A percentile compares a stretch with the other conserved stretches of the same genome.
These are phyloP conservation scores for Arachis monticola DNA, from an alignment of 331 rosid genomes.

Conservation along the genomic window DNA sequence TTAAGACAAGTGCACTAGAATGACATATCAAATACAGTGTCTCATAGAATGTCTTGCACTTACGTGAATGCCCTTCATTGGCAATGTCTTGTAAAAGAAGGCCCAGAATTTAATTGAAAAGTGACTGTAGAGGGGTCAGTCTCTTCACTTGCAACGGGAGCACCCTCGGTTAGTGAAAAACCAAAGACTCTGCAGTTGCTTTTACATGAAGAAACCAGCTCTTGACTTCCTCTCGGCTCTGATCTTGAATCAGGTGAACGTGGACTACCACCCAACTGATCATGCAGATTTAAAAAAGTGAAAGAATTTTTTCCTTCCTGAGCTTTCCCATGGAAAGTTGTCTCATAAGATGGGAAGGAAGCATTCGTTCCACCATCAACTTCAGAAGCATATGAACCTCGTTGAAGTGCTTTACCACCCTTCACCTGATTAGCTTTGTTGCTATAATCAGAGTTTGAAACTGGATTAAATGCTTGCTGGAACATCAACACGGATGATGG, in stretches of 20 bases:
- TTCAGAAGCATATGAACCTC: constrained; percentile 44
- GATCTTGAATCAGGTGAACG: constrained; percentile 43
- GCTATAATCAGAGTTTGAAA: constrained; percentile 45
- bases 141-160: constrained; percentile 49
- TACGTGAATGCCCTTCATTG: constrained; percentile 54
- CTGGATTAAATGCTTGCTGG: constrained; percentile 69
- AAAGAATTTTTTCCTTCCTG: constrained; percentile 44
- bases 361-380: constrained; percentile 43
- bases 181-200: constrained; percentile 92
- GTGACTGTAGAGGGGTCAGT: constrained; percentile 45
- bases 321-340: constrained; percentile 37
- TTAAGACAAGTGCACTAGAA: constrained; percentile 26
- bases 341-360: constrained; percentile 38
- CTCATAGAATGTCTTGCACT: constrained; percentile 53
- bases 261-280: constrained; percentile 49
- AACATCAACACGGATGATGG: constrained; percentile 91
- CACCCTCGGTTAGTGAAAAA: constrained; percentile 76
- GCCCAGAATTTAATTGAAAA: constrained; percentile 58
- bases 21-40: constrained; percentile 34
- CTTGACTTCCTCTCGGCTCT: constrained; percentile 50
- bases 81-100: constrained; percentile 57
- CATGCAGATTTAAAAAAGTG: constrained; percentile 32
- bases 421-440: constrained; percentile 39
- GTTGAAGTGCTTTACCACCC: constrained; percentile 43
- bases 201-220: constrained; percentile 70